Conservation (phyloP, 139 green algal species). For the Dunaliella primolecta region DNA sequence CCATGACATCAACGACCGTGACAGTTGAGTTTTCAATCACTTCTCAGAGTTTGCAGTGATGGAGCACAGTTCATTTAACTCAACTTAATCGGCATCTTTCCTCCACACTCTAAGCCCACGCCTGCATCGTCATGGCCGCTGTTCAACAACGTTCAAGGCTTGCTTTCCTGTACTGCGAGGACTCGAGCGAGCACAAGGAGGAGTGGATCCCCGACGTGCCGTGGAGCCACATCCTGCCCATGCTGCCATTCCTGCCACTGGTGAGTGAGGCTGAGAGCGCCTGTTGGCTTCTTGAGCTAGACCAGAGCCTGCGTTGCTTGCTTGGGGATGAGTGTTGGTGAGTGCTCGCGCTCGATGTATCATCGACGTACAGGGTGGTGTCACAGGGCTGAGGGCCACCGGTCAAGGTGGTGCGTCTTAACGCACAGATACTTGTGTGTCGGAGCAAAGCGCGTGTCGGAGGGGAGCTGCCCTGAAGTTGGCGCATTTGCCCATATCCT, state of each 20-base stretch:
- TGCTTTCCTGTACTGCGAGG: no score
- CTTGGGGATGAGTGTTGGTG: background rate
- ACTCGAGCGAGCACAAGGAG: background rate
- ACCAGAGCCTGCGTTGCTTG: background rate
- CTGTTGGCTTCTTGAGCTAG: background rate
- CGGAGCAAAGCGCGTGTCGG: no score
- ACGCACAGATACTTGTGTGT: no score
- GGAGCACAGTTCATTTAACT: no score
- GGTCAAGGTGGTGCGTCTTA: no score
- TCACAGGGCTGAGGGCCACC: no score
- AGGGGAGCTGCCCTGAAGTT: no score
- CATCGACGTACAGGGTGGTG: no score
- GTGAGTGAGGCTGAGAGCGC: background rate
- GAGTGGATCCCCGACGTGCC: background rate
- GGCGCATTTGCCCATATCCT: no score
- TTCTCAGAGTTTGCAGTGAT: background rate
- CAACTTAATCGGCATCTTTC: background rate
- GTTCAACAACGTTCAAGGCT: background rate
- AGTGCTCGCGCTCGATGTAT: background rate
- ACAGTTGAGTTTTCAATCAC: background rate
- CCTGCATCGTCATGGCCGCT: background rate
- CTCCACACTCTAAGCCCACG: background rate
- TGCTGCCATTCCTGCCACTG: background rate
- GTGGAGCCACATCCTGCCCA: background rate
- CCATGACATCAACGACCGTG: no score